Base-by-base conservation (phyloP, 2,329 filamentous ascomycete species). In the Cladobotryum protrusum region DNA sequence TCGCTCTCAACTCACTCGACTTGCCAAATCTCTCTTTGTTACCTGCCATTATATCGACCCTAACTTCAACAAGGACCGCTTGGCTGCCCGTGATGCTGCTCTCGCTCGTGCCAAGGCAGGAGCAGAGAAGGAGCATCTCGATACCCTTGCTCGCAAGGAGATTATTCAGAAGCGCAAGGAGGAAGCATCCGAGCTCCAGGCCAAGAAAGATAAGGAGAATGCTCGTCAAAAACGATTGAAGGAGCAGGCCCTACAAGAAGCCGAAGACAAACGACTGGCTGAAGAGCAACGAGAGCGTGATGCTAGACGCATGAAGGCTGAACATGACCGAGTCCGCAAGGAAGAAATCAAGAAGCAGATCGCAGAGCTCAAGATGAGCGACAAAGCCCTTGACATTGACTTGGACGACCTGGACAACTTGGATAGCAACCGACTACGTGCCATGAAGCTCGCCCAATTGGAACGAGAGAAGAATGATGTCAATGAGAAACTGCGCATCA, bases 391-490 rank as follows among this genome's bases (percentile, higher is more conserved):
- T 40, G 78, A 85, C 57, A 85, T 96, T 54, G 89, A 90, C 60
- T 72, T 89, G 50, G 85, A 87, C 50, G 83, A 96, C 61, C 77
- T 96, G 49, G 86, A 93, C 55, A 88, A 88, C 57, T 80, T 96
- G 50, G 91, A 97, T 70, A 88, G 85, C 68, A 90, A 89, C 69
- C 85, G 86, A 56, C 87, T 99, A 60, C 91, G 93, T 67, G 86
- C 88, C 59, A 86, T 99, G 74, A 97, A 97, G 78, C 81, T 99
- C 51, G 87, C 89, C 54, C 92, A 96, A 71, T 82, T 99, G 11
- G 93, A 97, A 74, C 91, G 92, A 61, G 93, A 97, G 77, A 99
- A 97, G 85, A 95, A 92, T 64, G 90, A 93, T 64, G 84, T 96
- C 59, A 89, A 87, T 56, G 90, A 96, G 72, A 89, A 87, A 67